Evolutionary conservation across 176 grass and related monocot genomes (phyloP).

Genomic region (Guadua angustifolia): DNA sequence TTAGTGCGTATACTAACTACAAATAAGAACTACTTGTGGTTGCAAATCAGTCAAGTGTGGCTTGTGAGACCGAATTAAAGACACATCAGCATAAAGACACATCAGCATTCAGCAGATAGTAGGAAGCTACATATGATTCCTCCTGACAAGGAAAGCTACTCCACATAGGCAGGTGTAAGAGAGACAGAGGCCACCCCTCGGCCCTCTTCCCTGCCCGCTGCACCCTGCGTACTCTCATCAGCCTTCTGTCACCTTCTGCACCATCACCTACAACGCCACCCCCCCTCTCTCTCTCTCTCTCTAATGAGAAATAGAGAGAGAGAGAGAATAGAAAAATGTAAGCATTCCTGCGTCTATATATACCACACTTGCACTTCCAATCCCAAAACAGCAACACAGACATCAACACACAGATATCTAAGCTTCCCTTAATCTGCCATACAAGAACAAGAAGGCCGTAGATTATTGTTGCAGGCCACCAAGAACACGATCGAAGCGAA

Average conservation of each 20-base stretch:
- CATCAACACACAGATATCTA: background rate
- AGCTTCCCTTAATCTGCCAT: background rate
- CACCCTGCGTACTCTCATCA: slow-evolving; percentile 37
- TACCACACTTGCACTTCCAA: background rate
- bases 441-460: background rate
- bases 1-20: background rate
- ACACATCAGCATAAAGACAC: background rate
- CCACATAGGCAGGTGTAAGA: slow-evolving; percentile 20
- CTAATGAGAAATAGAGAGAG: background rate
- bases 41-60: background rate
- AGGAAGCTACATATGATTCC: background rate
- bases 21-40: background rate
- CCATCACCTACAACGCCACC: slow-evolving; percentile 28
- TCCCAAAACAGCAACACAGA: background rate
- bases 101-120: background rate
- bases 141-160: background rate
- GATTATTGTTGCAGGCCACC: background rate
- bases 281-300: background rate
- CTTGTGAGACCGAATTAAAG: background rate
- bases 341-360: slow-evolving; percentile 33
- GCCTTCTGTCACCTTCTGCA: slow-evolving; percentile 53
- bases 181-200: background rate
- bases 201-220: background rate
- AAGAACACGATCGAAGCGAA: background rate
- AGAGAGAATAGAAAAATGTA: background rate